Conservation (phyloP, 768 basidiomycete genomes). For the Lentinula sp. region DNA sequence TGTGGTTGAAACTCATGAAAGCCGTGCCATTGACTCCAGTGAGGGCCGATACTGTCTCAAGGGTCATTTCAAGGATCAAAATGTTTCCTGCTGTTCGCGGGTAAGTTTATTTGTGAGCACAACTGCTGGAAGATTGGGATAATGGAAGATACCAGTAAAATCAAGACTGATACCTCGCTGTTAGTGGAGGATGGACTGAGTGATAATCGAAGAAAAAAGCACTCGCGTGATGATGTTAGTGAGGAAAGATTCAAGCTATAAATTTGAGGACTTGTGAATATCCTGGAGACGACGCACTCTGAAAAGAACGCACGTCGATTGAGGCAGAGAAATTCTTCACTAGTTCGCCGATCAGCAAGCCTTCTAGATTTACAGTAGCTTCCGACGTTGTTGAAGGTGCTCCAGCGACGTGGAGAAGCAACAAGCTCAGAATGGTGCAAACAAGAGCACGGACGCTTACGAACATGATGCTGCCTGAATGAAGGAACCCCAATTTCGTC, state of each 20-base stretch:
- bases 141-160: slow-evolving; percentile 26
- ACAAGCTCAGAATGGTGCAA: slow-evolving; percentile 6
- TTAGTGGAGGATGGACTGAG: background rate
- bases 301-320: slow-evolving; percentile 26
- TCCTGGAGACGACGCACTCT: background rate
- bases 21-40: slow-evolving; percentile 46
- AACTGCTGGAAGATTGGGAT: background rate
- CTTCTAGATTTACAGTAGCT: slow-evolving; percentile 12
- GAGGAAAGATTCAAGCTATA: slow-evolving; percentile 28
- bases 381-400: slow-evolving; percentile 4
- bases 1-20: slow-evolving; percentile 54
- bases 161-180: slow-evolving; percentile 21
- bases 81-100: slow-evolving; percentile 30
- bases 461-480: background rate
- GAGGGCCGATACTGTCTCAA: slow-evolving; percentile 33
- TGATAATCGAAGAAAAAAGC: background rate
- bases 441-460: background rate
- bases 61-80: slow-evolving; percentile 37
- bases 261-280: background rate
- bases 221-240: slow-evolving; percentile 31
- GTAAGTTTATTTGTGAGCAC: background rate
- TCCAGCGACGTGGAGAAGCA: slow-evolving; percentile 20
- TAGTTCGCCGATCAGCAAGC: slow-evolving; percentile 27
- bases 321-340: slow-evolving; percentile 32
- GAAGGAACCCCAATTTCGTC: background rate